A percentile compares a stretch with the other conserved stretches of the same genome.
Evolutionary conservation across 129 eudicot genomes (phyloP).

Genomic region (Chrysanthemum seticuspe): DNA sequence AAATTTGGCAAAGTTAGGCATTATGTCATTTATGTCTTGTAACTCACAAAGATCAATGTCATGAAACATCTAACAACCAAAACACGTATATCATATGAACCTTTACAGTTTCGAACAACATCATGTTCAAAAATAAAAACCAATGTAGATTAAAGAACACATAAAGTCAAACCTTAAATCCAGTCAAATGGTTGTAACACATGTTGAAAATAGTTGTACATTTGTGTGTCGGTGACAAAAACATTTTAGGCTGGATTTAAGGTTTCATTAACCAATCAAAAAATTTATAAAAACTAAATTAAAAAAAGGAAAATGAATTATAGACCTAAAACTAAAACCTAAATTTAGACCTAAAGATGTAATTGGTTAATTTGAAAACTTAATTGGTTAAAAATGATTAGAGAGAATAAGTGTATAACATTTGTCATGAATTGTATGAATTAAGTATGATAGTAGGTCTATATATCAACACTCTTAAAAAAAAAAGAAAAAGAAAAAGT

Average conservation of each 20-base stretch:
- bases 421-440: no score
- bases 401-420: no score
- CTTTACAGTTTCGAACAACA: constrained; percentile 13
- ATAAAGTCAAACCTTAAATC: constrained; percentile 28
- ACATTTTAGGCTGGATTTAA: constrained; percentile 24
- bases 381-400: no score
- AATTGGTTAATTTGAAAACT: no score
- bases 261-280: constrained; percentile 1
- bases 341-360: no score
- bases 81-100: constrained; percentile 18
- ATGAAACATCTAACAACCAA: constrained; percentile 16
- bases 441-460: no score
- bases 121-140: constrained; percentile 1
- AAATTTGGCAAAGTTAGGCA: constrained; percentile 29
- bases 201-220: constrained; percentile 31
- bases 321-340: no score
- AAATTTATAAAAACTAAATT: not conserved
- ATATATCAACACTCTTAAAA: no score
- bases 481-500: no score
- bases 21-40: constrained; percentile 25
- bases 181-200: constrained; percentile 30
- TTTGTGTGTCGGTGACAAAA: constrained; percentile 29
- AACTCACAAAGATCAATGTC: constrained; percentile 23
- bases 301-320: no score
- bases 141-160: constrained; percentile 2